Conservation (phyloP, 2,329 filamentous ascomycete species). For the Hypoxylon rubiginosum region DNA sequence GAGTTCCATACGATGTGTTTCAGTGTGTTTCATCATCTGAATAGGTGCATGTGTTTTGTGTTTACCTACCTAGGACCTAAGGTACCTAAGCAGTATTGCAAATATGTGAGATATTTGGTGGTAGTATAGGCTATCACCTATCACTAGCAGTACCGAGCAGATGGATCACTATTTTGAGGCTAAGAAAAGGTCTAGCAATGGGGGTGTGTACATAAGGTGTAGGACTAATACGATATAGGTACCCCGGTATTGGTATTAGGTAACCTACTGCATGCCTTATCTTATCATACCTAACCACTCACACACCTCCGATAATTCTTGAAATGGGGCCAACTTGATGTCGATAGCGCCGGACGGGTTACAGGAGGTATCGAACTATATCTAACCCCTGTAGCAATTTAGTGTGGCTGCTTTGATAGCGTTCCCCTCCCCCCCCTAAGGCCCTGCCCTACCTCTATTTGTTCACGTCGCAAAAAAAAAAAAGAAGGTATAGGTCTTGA, state of each 20-base stretch:
- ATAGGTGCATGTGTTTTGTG: not conserved
- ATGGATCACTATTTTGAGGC: not conserved
- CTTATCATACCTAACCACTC: not conserved
- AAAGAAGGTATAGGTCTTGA: conserved; percentile 34
- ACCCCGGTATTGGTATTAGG: no score
- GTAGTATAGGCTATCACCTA: not conserved
- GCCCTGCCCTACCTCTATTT: conserved; percentile 20
- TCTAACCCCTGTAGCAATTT: not conserved
- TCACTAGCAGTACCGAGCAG: not conserved
- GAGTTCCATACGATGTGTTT: not conserved
- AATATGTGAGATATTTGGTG: no score
- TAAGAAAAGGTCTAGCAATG: not conserved
- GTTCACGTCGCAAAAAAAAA: conserved; percentile 41
- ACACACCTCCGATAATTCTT: not conserved
- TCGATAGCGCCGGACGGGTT: not conserved
- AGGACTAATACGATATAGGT: not conserved
- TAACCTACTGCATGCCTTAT: not conserved
- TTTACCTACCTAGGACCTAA: not conserved
- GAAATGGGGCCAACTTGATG: not conserved
- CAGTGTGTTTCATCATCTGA: not conserved
- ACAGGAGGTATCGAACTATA: conserved; percentile 1
- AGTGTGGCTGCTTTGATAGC: conserved; percentile 17
- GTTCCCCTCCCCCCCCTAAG: conserved; percentile 40
- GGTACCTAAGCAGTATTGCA: no score
- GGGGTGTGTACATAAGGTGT: not conserved